These are phyloP conservation scores for Podospora bellae-mahoneyi DNA, from an alignment of 495 filamentous ascomycete species.

Conservation along the genomic window DNA sequence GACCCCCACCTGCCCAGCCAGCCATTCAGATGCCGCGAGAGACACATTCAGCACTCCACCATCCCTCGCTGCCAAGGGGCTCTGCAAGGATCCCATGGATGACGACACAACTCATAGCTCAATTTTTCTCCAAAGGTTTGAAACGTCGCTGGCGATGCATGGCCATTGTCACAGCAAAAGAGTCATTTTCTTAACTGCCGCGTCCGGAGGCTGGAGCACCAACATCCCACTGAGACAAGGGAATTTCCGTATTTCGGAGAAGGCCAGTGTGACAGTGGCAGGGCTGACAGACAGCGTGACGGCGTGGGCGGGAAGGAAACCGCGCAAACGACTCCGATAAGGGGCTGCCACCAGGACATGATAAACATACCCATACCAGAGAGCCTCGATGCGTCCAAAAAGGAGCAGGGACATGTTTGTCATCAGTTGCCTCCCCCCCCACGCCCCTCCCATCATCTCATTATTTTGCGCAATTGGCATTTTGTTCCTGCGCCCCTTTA, in stretches of 20 bases:
- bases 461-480: not conserved
- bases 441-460: not conserved
- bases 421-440: not conserved
- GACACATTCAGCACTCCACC: conserved; percentile 15
- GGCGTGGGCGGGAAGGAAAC: not conserved
- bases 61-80: conserved; percentile 3
- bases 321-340: not conserved
- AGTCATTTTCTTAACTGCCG: conserved; percentile 17
- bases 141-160: conserved; percentile 8
- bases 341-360: not conserved
- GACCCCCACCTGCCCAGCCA: not conserved
- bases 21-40: conserved; percentile 9
- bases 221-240: not conserved
- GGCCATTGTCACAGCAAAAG: not conserved
- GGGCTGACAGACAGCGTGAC: not conserved
- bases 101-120: conserved; percentile 16
- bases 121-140: conserved; percentile 6
- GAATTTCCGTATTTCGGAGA: conserved; percentile 4
- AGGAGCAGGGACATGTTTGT: not conserved
- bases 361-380: not conserved
- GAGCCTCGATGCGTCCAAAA: not conserved
- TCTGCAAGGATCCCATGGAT: conserved; percentile 9
- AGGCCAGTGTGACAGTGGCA: not conserved
- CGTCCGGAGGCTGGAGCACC: not conserved
- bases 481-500: not conserved